Evolutionary conservation across 2,329 filamentous ascomycete genomes (phyloP).

Genomic region (Aspergillus cejpii): DNA sequence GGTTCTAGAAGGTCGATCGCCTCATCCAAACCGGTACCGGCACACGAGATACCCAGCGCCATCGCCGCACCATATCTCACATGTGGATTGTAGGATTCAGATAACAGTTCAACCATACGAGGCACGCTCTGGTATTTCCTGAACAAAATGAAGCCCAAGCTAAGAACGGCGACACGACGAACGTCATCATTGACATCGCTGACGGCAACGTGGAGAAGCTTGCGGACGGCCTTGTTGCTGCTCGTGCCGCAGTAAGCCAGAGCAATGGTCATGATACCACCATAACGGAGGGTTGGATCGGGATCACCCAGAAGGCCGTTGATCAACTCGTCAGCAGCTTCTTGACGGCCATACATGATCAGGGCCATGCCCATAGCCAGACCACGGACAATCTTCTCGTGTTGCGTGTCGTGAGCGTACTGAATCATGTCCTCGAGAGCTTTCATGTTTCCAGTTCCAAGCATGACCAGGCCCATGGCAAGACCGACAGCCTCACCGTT

Average conservation of each 20-base stretch:
- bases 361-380: slow-evolving; percentile 93
- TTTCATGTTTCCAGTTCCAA: slow-evolving; percentile 92
- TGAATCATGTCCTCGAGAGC: slow-evolving; percentile 95
- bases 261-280: slow-evolving; percentile 97
- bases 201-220: slow-evolving; percentile 89
- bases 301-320: slow-evolving; percentile 89
- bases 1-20: slow-evolving; percentile 94
- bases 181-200: slow-evolving; percentile 98
- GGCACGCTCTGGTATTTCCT: slow-evolving; percentile 94
- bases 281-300: slow-evolving; percentile 87
- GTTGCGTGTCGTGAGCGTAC: slow-evolving; percentile 94
- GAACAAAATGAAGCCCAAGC: slow-evolving; percentile 96
- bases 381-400: slow-evolving; percentile 97
- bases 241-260: slow-evolving; percentile 94
- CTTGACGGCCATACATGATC: slow-evolving; percentile 96
- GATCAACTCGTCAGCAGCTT: slow-evolving; percentile 89
- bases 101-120: slow-evolving; percentile 95
- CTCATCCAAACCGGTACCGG: slow-evolving; percentile 90
- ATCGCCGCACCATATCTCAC: slow-evolving; percentile 97
- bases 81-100: slow-evolving; percentile 98
- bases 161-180: slow-evolving; percentile 91
- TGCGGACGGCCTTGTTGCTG: slow-evolving; percentile 97
- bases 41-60: slow-evolving; percentile 96
- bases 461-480: slow-evolving; percentile 95
- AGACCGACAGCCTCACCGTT: slow-evolving; percentile 95